These are phyloP conservation scores for Suillus luteus DNA, from an alignment of 768 basidiomycete genomes.

Conservation along the genomic window DNA sequence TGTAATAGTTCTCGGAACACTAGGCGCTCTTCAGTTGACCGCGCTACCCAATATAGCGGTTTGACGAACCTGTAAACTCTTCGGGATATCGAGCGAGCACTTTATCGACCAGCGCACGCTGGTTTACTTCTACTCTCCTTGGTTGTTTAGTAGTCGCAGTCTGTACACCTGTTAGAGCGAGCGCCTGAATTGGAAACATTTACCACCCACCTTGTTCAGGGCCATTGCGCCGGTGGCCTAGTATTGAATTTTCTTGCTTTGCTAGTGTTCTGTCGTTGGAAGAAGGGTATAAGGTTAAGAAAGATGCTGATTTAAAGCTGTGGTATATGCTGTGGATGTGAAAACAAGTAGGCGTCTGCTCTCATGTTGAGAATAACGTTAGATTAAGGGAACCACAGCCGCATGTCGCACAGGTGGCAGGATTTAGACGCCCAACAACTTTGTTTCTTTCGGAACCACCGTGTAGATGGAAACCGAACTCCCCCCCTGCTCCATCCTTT, in stretches of 20 bases:
- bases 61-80: constrained; percentile 19
- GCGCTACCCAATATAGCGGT: neutral
- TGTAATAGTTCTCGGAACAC: constrained; percentile 58
- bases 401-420: neutral
- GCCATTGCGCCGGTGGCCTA: neutral
- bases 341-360: neutral
- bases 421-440: constrained; percentile 1
- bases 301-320: neutral
- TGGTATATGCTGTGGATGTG: constrained; percentile 1
- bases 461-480: neutral
- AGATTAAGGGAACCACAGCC: neutral
- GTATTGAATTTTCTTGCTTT: neutral
- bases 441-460: neutral
- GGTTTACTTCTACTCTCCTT: constrained; percentile 17
- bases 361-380: constrained; percentile 1
- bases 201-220: neutral
- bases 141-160: neutral
- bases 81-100: constrained; percentile 22
- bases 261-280: neutral
- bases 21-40: constrained; percentile 7
- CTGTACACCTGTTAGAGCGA: neutral
- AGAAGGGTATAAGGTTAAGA: neutral
- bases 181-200: neutral
- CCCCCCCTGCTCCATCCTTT: no score
- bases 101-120: constrained; percentile 21